Conservation (phyloP, 208 protist species). For the Leishmania guyanensis region DNA sequence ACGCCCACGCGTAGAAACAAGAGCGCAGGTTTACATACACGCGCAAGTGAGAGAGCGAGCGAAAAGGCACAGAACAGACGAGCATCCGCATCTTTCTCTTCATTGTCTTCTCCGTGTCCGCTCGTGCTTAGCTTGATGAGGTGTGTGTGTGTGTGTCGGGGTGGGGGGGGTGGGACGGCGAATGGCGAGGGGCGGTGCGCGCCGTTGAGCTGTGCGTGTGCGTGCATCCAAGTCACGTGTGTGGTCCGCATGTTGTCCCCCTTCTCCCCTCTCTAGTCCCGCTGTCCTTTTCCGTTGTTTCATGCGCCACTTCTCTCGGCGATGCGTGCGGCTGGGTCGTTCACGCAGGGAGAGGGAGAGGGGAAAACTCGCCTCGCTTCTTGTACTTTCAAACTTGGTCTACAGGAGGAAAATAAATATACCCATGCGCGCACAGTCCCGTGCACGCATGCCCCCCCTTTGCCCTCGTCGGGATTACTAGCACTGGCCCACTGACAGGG, state of each 20-base stretch:
- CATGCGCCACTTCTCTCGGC: neutral
- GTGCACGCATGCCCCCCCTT: neutral
- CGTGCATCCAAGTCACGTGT: neutral
- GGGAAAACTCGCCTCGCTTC: neutral
- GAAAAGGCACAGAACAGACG: neutral
- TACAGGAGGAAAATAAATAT: neutral
- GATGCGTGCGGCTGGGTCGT: neutral
- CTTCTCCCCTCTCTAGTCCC: no score
- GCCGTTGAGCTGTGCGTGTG: slow-evolving; percentile 7
- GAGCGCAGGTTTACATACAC: no score
- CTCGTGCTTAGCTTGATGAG: no score
- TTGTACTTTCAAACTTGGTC: neutral
- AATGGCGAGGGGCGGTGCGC: neutral
- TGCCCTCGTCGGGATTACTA: neutral
- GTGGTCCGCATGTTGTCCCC: no score
- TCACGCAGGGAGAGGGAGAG: neutral
- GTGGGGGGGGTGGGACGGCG: neutral
- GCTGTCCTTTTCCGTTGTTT: no score
- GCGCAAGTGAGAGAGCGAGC: no score
- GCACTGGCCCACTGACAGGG: neutral
- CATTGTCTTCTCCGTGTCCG: neutral
- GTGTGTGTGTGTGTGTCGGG: neutral
- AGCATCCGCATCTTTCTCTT: neutral
- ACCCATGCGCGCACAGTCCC: neutral
- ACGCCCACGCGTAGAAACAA: no score